Conservation (phyloP, 306 rosid species). For the Abrus pulchellus region DNA sequence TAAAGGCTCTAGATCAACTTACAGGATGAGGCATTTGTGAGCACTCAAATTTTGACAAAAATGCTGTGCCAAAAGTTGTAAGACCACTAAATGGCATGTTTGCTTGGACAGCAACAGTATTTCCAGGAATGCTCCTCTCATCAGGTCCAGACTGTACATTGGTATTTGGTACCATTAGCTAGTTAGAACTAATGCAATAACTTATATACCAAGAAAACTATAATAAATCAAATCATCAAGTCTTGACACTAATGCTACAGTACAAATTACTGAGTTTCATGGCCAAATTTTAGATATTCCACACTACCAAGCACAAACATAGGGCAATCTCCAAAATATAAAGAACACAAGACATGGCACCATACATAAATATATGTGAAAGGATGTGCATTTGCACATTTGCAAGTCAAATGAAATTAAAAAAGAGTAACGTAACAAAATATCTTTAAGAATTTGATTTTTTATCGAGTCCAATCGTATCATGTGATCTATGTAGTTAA, state of each 20-base stretch:
- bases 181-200: slow-evolving; percentile 43
- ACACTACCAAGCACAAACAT: not conserved
- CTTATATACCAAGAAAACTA: slow-evolving; percentile 36
- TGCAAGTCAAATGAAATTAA: not conserved
- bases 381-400: not conserved
- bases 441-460: too few relatives aligned
- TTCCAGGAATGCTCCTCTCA: slow-evolving; percentile 94
- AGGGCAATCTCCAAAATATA: not conserved
- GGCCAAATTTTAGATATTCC: slow-evolving; percentile 1
- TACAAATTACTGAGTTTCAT: not conserved
- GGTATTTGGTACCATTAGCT: slow-evolving; percentile 37
- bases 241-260: not conserved
- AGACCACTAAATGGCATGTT: slow-evolving; percentile 97
- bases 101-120: slow-evolving; percentile 93
- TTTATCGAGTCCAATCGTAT: too few relatives aligned
- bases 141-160: slow-evolving; percentile 87
- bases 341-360: not conserved
- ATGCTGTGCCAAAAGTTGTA: slow-evolving; percentile 86
- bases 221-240: slow-evolving; percentile 23
- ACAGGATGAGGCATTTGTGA: slow-evolving; percentile 96
- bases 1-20: slow-evolving; percentile 52
- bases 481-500: too few relatives aligned
- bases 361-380: not conserved
- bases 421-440: not conserved
- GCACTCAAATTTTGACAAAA: slow-evolving; percentile 90